Base-by-base conservation (phyloP, 345 rosid species). In the Gynandropsis gynandra region DNA sequence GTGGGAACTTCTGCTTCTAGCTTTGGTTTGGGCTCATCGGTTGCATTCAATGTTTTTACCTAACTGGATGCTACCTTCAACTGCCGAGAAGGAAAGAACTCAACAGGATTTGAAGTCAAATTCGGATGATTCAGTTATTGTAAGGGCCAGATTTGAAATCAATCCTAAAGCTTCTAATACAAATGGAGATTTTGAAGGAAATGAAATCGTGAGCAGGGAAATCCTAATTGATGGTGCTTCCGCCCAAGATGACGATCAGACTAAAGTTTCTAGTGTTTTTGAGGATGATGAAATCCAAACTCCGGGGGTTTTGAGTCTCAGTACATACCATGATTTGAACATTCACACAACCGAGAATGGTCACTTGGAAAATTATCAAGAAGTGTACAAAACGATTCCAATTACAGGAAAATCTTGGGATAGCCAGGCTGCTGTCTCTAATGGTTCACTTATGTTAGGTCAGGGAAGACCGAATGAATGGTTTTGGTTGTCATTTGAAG, bases 401-500 rank as follows among this genome's bases (percentile, higher is more conserved):
- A 1, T 21, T 45, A 12, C 13, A 18, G 15, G 24, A 20, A 2
- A 11, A 10, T 20, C 32, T 10, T 7, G 10, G 21, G 45, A 42
- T 16, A 0, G 0, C 17, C 45, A 42, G 19, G 19, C 7, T 17
- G 17, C 13, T 17, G 47, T 3, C 27, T 17, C 27, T 17, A 1
- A 18, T 16, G 12, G 20, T 18, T 16, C 20, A 2, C 8, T 66
- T 35, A 52, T n/a, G n/a, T n/a, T n/a, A n/a, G n/a, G n/a, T n/a
- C n/a, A n/a, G n/a, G n/a, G n/a, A n/a, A n/a, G n/a, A n/a, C n/a
- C n/a, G n/a, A n/a, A 55, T 47, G 80, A 74, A 50, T 83, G 95
- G 88, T 79, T 79, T 64, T 87, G 89, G 92, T 73, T 59, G 76
- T 73, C 89, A 16, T 80, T 80, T 48, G 42, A 74, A 54, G 84